phyloP scores from a whole-genome alignment of 2,329 filamentous ascomycete species.

The Dothideomycetes sp. region DNA sequence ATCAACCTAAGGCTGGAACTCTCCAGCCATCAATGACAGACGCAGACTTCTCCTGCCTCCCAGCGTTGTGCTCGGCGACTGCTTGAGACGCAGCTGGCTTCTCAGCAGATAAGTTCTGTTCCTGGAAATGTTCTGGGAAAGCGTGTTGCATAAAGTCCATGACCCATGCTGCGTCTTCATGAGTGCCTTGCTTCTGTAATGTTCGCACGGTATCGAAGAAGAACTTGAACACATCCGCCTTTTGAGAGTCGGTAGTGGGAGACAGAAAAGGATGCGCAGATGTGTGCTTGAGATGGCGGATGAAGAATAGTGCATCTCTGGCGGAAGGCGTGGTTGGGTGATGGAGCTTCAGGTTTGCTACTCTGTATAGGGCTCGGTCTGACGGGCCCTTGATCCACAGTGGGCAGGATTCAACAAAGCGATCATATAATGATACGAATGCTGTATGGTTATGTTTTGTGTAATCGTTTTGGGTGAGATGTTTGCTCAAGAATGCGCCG shows the following conservation, averaged over 20 bases:
- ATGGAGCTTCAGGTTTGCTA: slow-evolving; percentile 6
- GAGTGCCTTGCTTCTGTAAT: slow-evolving; percentile 6
- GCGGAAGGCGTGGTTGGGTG: slow-evolving; percentile 8
- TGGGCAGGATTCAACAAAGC: slow-evolving; percentile 6
- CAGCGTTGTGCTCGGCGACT: no score
- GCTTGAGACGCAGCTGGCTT: neutral
- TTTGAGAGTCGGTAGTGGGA: neutral
- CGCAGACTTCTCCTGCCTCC: no score
- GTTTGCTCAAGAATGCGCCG: neutral
- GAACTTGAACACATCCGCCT: slow-evolving; percentile 4
- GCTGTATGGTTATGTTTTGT: neutral
- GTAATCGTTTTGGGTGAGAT: neutral
- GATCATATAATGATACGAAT: slow-evolving; percentile 3
- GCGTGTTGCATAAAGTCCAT: slow-evolving; percentile 10
- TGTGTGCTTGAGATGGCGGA: slow-evolving; percentile 2
- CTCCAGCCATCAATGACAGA: no score
- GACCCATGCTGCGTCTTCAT: slow-evolving; percentile 10
- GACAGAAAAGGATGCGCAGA: slow-evolving; percentile 3
- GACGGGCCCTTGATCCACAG: slow-evolving; percentile 5
- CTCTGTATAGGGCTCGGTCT: slow-evolving; percentile 1
- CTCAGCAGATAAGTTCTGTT: neutral
- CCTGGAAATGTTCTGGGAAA: slow-evolving; percentile 3
- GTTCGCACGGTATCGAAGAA: slow-evolving; percentile 9
- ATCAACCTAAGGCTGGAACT: slow-evolving; percentile 7
- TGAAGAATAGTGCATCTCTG: slow-evolving; percentile 6